Evolutionary conservation across 1,284 basidiomycete species (phyloP).

Genomic region (Lignosus rhinocerotis): DNA sequence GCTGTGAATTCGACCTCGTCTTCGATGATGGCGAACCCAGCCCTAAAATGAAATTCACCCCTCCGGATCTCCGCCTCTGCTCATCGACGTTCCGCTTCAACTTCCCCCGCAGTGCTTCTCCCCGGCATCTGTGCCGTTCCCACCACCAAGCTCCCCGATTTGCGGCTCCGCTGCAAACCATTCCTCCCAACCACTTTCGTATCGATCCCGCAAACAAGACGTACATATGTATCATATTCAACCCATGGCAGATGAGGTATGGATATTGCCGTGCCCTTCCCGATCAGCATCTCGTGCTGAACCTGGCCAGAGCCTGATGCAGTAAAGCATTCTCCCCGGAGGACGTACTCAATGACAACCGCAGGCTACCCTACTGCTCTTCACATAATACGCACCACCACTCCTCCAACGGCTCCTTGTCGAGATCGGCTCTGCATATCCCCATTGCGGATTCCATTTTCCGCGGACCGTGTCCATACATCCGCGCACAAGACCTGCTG

Average conservation of each 20-base stretch:
- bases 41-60: neutral
- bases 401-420: no score
- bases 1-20: neutral
- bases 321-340: no score
- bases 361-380: no score
- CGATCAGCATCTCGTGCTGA: neutral
- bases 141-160: slow-evolving; percentile 1
- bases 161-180: slow-evolving; percentile 12
- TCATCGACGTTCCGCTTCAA: slow-evolving; percentile 11
- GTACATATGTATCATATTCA: neutral
- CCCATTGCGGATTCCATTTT: no score
- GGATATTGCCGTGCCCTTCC: neutral
- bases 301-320: neutral
- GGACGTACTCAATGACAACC: no score
- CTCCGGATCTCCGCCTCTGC: slow-evolving; percentile 12
- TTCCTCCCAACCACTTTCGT: neutral
- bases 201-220: neutral
- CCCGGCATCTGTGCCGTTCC: neutral
- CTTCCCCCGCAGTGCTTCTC: neutral
- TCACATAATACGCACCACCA: no score
- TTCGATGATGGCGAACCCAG: slow-evolving; percentile 2
- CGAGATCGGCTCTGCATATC: no score
- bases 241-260: neutral
- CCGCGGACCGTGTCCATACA: no score
- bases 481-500: no score